phyloP scores from a whole-genome alignment of 106 monocot species.

The Allium fistulosum region DNA sequence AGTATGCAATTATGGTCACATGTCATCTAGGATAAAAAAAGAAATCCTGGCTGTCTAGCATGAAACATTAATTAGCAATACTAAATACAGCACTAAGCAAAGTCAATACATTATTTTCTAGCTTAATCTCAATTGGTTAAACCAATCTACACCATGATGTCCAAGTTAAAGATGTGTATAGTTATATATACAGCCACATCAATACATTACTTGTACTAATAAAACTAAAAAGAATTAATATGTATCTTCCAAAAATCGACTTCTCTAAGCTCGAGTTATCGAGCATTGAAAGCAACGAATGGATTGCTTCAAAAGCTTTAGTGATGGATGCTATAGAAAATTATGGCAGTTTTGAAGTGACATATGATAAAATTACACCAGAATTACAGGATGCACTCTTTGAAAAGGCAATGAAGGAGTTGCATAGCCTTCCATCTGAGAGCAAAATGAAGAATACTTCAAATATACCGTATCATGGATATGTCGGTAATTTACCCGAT shows the following conservation, averaged over 20 bases:
- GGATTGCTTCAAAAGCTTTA: neutral
- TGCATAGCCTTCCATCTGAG: slow-evolving; percentile 4
- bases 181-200: neutral
- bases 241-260: slow-evolving; percentile 18
- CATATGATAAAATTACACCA: neutral
- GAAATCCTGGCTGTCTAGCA: slow-evolving; percentile 5
- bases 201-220: neutral
- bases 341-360: slow-evolving; percentile 9
- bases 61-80: neutral
- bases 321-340: neutral
- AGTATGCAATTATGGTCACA: neutral
- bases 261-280: slow-evolving; percentile 13
- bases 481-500: neutral
- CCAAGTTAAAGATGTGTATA: neutral
- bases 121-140: neutral
- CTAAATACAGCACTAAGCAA: neutral
- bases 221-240: neutral
- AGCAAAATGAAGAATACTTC: slow-evolving; percentile 1
- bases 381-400: slow-evolving; percentile 4
- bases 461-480: slow-evolving; percentile 3
- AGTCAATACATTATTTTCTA: neutral
- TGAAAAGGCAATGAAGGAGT: neutral
- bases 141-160: too few relatives aligned
- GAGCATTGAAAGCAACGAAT: neutral
- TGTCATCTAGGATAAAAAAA: slow-evolving; percentile 3